Percentiles rank a stretch among this genome's conserved stretches.
Conservation (phyloP, 2,329 filamentous ascomycete genomes). For the Corniculantispora saksenae region DNA sequence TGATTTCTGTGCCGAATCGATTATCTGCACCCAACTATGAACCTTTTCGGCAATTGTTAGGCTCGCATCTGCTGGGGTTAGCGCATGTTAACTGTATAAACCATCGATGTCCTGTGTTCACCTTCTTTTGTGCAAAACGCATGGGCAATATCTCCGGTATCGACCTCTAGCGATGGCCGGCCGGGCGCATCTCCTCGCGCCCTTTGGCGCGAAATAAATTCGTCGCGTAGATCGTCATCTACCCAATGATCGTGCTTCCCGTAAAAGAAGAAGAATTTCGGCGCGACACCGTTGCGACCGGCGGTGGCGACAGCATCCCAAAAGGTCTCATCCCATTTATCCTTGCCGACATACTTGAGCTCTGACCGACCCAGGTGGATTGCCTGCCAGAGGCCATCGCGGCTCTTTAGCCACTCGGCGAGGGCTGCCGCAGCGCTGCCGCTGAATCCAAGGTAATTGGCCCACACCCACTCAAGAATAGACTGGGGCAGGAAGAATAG, state of each 20-base stretch:
- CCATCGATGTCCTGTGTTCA: slow-evolving; percentile 26
- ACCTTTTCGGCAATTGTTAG: slow-evolving; percentile 33
- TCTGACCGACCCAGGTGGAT: slow-evolving; percentile 61
- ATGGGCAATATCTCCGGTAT: slow-evolving; percentile 58
- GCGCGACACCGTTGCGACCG: slow-evolving; percentile 26
- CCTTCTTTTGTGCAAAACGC: slow-evolving; percentile 55
- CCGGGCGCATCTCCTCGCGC: slow-evolving; percentile 34
- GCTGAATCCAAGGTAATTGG: slow-evolving; percentile 48
- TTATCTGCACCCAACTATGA: slow-evolving; percentile 31
- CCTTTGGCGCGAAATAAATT: slow-evolving; percentile 50
- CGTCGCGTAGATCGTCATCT: slow-evolving; percentile 54
- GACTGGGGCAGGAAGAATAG: slow-evolving; percentile 43
- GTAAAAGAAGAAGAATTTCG: slow-evolving; percentile 62
- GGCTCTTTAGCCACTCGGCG: slow-evolving; percentile 54
- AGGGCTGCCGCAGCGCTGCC: slow-evolving; percentile 51
- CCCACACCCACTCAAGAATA: slow-evolving; percentile 46
- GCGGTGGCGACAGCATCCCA: slow-evolving; percentile 46
- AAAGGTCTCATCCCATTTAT: slow-evolving; percentile 59
- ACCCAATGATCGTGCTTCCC: slow-evolving; percentile 65
- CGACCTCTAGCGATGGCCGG: slow-evolving; percentile 52
- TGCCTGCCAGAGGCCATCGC: slow-evolving; percentile 60
- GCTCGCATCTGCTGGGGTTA: slow-evolving; percentile 27
- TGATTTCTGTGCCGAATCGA: slow-evolving; percentile 22
- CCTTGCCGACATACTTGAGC: slow-evolving; percentile 59
- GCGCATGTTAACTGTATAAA: neutral